Evolutionary conservation across 345 rosid genomes (phyloP), one percentile per base, ranked within the genome.

Genomic region (Camelina laxa): DNA sequence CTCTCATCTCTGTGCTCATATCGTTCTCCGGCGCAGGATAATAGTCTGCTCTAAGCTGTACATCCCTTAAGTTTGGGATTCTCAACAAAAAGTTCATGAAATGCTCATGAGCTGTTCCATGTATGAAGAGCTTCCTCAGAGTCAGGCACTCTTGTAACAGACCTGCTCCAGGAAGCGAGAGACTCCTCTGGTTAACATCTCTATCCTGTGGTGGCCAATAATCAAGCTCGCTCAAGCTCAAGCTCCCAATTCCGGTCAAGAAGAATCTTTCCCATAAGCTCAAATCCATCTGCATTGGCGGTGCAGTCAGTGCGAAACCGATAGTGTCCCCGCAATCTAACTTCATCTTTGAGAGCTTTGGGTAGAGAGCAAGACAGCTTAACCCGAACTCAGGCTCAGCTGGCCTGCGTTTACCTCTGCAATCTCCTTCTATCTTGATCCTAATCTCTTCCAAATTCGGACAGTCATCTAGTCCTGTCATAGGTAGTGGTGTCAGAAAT

Each of bases 21-120:
- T 90, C 98, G 1, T 88, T 84, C 75, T 87, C 99, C 0, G 98
- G 97, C n/a, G 98, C 99, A 0, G 99, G 99, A 74, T 90, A 95
- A 68, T 92, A 90, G 62, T 95, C 97, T 63, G 83, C 97, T 76
- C 97, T 83, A 50, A 95, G 85, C 82, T 92, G 97, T 20, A 88
- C 96, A 63, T 92, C 98, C 69, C 97, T 89, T 42, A 90, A 87
- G 65, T 82, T 85, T 0, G 83, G 84, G 20, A 85, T 86, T 11
- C 17, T 64, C 31, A 85, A 82, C 53, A 92, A 80, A 80, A 92
- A 91, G 79, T 56, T 87, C 91, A 96, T 91, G 85, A 90, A 95
- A 83, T 96, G 99, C 68, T 91, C 99, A 22, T 85, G 80, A 2
- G 96, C 97, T 0, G 99, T 96, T 60, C 99, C 98, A 24, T 92